Percentiles rank a stretch among this genome's conserved stretches.
Evolutionary conservation across 768 basidiomycete species (phyloP).

Genomic region (Podaxis pistillaris): DNA sequence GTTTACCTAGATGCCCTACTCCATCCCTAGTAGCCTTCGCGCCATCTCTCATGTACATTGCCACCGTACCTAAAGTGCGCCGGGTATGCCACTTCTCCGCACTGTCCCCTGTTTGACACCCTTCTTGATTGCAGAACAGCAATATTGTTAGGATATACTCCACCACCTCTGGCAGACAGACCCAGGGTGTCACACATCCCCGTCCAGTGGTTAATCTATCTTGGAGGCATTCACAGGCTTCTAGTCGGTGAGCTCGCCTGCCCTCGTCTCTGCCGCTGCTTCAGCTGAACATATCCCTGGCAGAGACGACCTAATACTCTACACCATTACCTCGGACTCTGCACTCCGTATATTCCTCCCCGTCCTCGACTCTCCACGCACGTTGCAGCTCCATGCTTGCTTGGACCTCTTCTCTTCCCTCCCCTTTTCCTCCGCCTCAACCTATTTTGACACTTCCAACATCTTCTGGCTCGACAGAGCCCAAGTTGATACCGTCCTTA

Average conservation of each 20-base stretch:
- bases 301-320: conserved; percentile 77
- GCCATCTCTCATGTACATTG: conserved; percentile 77
- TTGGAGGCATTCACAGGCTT: conserved; percentile 71
- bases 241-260: conserved; percentile 47
- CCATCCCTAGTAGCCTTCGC: conserved; percentile 52
- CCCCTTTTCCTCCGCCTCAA: conserved; percentile 35
- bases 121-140: conserved; percentile 41
- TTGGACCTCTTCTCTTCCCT: conserved; percentile 70
- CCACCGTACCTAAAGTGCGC: conserved; percentile 58
- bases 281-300: conserved; percentile 1
- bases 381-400: conserved; percentile 81
- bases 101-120: neutral
- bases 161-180: conserved; percentile 68
- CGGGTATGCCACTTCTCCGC: neutral
- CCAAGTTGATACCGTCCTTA: conserved; percentile 49
- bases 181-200: conserved; percentile 70
- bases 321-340: conserved; percentile 81
- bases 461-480: conserved; percentile 73
- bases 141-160: conserved; percentile 63
- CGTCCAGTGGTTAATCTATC: conserved; percentile 66
- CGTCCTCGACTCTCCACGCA: conserved; percentile 81
- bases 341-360: conserved; percentile 84
- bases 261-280: neutral
- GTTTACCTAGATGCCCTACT: conserved; percentile 3
- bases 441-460: conserved; percentile 40